Base-by-base conservation (phyloP, 768 basidiomycete genomes). In the Phlebiopsis flavidoalba region DNA sequence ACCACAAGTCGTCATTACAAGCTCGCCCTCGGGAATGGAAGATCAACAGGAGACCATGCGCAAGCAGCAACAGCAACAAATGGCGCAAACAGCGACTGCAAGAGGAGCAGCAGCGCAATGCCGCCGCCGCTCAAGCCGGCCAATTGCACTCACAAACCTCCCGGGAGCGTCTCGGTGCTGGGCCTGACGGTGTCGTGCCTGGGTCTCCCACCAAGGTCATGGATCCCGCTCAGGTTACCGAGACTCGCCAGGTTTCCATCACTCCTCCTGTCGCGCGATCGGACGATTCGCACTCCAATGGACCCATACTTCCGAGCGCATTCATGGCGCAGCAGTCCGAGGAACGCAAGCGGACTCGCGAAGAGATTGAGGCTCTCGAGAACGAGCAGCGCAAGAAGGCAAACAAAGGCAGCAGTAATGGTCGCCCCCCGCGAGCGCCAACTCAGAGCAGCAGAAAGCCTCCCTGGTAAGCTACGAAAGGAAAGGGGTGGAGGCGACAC, bases 221-320 rank as follows among this genome's bases (percentile, higher is more conserved):
- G 61, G 93, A 94, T 71, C 88, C 87, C 14, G 79, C 83, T 0
- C 84, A 89, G 54, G 83, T 75, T 6, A 82, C 76, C 1, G 94
- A 91, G 69, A 94, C 93, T 6, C 82, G 82, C 58, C 87, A 90
- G 64, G 76, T 94, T 58, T 88, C 85, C 10, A 85, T 83, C 60
- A 95, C 93, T 0, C 94, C 94, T 1, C 77, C 81, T 1, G 84
- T 95, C 21, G 89, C 85, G 11, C 86, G 88, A 15, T 84, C 83
- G 17, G 79, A 73, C 33, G 78, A 74, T 33, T 66, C 52, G 15
- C 55, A 47, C 50, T 45, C 33, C 57, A 51, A 52, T 35, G 59
- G 73, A 63, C 72, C 75, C 5, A 51, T 77, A 36, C 71, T 74
- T 21, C 73, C 78, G 15, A 80, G 76, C 62, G 71, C 72, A 19